Evolutionary conservation across 352 stramenopile species (phyloP).

Genomic region (Plasmopara muralis): DNA sequence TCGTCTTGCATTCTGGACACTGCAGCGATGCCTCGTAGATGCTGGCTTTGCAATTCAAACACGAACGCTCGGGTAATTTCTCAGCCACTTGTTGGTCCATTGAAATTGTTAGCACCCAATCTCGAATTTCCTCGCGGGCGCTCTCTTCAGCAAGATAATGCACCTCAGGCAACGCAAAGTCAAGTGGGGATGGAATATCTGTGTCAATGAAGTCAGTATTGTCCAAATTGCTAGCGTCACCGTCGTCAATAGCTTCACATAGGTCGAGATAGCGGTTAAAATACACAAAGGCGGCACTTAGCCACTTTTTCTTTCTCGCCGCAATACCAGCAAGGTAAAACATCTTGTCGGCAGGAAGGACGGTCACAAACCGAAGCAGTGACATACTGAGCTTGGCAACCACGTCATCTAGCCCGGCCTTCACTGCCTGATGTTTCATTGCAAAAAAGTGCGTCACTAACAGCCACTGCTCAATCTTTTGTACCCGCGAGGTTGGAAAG

Average conservation of each 20-base stretch:
- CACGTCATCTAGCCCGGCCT: conserved; percentile 54
- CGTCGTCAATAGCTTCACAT: conserved; percentile 92
- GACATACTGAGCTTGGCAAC: conserved; percentile 79
- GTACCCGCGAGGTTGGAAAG: conserved; percentile 34
- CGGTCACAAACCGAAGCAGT: conserved; percentile 82
- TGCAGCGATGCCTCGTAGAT: conserved; percentile 85
- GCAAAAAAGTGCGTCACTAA: conserved; percentile 74
- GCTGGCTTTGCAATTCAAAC: conserved; percentile 62
- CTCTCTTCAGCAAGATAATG: conserved; percentile 81
- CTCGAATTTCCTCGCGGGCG: conserved; percentile 88
- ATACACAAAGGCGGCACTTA: conserved; percentile 91
- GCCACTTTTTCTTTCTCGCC: conserved; percentile 81
- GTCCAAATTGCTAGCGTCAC: conserved; percentile 76
- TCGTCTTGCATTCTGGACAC: conserved; percentile 71
- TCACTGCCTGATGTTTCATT: conserved; percentile 60
- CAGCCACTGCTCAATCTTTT: conserved; percentile 76
- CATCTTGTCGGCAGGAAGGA: conserved; percentile 92
- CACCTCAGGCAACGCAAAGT: conserved; percentile 65
- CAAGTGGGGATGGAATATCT: conserved; percentile 81
- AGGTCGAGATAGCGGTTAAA: conserved; percentile 94
- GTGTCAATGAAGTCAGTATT: conserved; percentile 93
- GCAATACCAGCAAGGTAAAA: conserved; percentile 87
- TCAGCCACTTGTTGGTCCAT: conserved; percentile 93
- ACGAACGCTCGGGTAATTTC: conserved; percentile 75
- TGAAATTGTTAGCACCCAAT: conserved; percentile 93